phyloP scores from a whole-genome alignment of 1,284 basidiomycete species.

The Ceraceosorus guamensis region DNA sequence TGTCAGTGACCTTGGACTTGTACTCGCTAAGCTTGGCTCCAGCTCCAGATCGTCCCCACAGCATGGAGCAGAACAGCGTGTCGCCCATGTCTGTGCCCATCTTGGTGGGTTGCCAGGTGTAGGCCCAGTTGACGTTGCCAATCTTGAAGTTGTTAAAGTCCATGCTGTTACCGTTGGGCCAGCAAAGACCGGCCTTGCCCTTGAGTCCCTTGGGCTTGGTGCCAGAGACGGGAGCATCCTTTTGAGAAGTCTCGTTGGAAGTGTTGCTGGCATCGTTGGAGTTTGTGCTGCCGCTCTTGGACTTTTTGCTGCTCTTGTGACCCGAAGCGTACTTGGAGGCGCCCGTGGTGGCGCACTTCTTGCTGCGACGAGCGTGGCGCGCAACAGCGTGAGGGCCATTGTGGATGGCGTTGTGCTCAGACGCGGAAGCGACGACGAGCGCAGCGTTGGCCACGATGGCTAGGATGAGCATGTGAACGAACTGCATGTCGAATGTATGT shows the following conservation, averaged over 20 bases:
- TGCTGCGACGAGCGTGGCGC: too few relatives aligned
- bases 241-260: background rate
- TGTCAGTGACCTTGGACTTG: slow-evolving; percentile 24
- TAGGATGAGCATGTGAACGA: too few relatives aligned
- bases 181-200: slow-evolving; percentile 34
- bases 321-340: too few relatives aligned
- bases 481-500: too few relatives aligned
- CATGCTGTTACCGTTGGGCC: slow-evolving; percentile 33
- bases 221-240: background rate
- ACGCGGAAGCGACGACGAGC: too few relatives aligned
- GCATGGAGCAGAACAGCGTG: slow-evolving; percentile 41
- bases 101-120: slow-evolving; percentile 30
- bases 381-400: too few relatives aligned
- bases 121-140: slow-evolving; percentile 32
- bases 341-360: too few relatives aligned
- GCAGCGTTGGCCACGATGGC: too few relatives aligned
- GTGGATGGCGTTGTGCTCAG: too few relatives aligned
- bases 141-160: slow-evolving; percentile 26
- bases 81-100: slow-evolving; percentile 22
- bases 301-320: background rate
- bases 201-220: background rate
- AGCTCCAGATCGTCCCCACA: slow-evolving; percentile 21
- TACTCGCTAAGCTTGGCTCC: slow-evolving; percentile 21
- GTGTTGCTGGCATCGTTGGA: background rate
- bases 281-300: background rate